Evolutionary conservation across 2,329 filamentous ascomycete genomes (phyloP).

Genomic region (Aureobasidium sp.): DNA sequence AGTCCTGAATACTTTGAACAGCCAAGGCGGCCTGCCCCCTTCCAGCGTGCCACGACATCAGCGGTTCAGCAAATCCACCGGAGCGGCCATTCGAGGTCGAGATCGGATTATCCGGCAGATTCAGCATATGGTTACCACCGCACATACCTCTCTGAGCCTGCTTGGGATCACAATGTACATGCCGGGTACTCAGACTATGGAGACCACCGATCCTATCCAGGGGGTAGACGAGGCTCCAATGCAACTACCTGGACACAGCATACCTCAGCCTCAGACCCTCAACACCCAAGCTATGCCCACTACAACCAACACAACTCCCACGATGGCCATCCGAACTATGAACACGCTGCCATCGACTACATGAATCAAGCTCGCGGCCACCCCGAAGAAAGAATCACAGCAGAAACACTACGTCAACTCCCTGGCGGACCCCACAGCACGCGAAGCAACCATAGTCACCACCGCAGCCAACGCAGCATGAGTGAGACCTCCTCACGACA

Average conservation of each 20-base stretch:
- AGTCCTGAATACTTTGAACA: conserved; percentile 2
- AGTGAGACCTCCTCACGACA: background rate
- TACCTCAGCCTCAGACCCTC: background rate
- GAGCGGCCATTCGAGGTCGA: background rate
- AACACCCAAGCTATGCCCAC: background rate
- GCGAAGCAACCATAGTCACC: background rate
- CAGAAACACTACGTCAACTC: background rate
- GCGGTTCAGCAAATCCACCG: background rate
- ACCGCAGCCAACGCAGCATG: conserved; percentile 2
- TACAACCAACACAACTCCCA: background rate
- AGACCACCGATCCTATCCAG: background rate
- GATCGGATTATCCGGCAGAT: background rate
- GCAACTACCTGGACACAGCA: background rate
- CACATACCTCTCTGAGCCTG: background rate
- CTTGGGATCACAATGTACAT: background rate
- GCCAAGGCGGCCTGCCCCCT: background rate
- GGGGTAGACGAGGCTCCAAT: background rate
- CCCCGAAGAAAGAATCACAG: background rate
- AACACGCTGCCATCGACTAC: background rate
- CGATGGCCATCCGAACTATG: background rate
- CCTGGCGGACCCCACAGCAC: background rate
- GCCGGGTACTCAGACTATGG: background rate
- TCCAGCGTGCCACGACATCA: background rate
- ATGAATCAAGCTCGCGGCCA: background rate
- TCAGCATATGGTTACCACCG: background rate